Base-by-base conservation (phyloP, 2,329 filamentous ascomycete species). In the Nemania sp. region DNA sequence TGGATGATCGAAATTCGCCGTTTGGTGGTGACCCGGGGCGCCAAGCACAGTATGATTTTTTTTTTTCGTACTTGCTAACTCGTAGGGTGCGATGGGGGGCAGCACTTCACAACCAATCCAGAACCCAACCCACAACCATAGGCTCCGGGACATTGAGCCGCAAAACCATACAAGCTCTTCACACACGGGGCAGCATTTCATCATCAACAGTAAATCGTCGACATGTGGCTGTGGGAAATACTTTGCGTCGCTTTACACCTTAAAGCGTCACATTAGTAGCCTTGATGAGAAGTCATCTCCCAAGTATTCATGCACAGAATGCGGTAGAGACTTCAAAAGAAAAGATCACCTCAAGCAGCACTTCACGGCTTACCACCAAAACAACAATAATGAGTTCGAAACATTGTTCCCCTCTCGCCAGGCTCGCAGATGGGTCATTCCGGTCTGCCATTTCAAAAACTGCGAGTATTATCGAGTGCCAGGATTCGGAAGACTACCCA, bases 261-360 rank as follows among this genome's bases (percentile, higher is more conserved):
- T 60, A 11, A n/a, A 48, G 30, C 51, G 57, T 1, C 57, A 60
- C 33, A 45, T 57, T 20, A 4, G 9, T 28, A 17, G 1, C 17
- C 17, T 37, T 12, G 1, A 47, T n/a, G 4, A 36, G 22, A 17
- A 8, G 22, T 24, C n/a, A 15, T 12, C 2, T 23, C 12, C 37
- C 2, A 14, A 31, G 19, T 49, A 34, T 20, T 31, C 51, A n/a
- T 60, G 57, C 30, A 8, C 46, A 11, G 23, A 49, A 23, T 60
- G 54, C 30, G n/a, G 30, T 6, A 19, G 36, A 11, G 56, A 19
- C 22, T 60, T 57, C 39, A 39, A 11, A 15, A 40, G 57, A 31
- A 60, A 60, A 19, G 57, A 60, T 15, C 26, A 57, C 20, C 54
- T 60, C 2, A 15, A 40, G 9, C 54, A 54, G 12, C 57, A 60